Percentiles rank a stretch among this genome's conserved stretches.
These are phyloP conservation scores for Annulohypoxylon stygium DNA, from an alignment of 495 filamentous ascomycete species.

Conservation along the genomic window DNA sequence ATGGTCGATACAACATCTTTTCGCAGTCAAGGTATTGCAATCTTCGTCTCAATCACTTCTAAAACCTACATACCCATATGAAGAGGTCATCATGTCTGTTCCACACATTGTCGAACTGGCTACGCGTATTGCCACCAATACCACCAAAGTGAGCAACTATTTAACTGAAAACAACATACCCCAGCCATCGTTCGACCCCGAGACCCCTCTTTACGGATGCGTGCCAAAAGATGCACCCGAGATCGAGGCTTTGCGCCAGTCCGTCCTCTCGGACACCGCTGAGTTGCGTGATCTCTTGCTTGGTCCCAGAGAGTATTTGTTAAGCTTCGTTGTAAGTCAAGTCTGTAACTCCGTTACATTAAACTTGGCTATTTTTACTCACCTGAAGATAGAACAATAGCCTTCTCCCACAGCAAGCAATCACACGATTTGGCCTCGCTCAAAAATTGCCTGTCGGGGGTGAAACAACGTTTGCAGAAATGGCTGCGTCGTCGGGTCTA, in stretches of 20 bases:
- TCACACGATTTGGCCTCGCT: conserved; percentile 55
- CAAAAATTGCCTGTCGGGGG: conserved; percentile 52
- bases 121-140: background rate
- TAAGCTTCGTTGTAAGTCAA: background rate
- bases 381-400: conserved; percentile 34
- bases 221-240: background rate
- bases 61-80: too few relatives aligned
- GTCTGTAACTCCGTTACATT: too few relatives aligned
- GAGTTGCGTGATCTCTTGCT: background rate
- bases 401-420: conserved; percentile 48
- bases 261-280: background rate
- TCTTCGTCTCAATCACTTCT: too few relatives aligned
- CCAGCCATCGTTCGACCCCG: background rate
- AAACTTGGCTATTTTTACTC: too few relatives aligned
- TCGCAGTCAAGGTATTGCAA: too few relatives aligned
- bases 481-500: conserved; percentile 47
- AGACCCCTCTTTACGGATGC: background rate
- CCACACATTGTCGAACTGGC: too few relatives aligned
- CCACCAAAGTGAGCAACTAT: background rate
- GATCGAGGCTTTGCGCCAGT: background rate
- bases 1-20: too few relatives aligned
- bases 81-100: too few relatives aligned
- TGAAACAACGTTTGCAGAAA: conserved; percentile 51
- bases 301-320: background rate
- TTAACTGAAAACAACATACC: background rate